A percentile compares a stretch with the other conserved stretches of the same genome.
These are phyloP conservation scores for Lepidium didymum DNA, from an alignment of 345 rosid genomes.

Conservation along the genomic window DNA sequence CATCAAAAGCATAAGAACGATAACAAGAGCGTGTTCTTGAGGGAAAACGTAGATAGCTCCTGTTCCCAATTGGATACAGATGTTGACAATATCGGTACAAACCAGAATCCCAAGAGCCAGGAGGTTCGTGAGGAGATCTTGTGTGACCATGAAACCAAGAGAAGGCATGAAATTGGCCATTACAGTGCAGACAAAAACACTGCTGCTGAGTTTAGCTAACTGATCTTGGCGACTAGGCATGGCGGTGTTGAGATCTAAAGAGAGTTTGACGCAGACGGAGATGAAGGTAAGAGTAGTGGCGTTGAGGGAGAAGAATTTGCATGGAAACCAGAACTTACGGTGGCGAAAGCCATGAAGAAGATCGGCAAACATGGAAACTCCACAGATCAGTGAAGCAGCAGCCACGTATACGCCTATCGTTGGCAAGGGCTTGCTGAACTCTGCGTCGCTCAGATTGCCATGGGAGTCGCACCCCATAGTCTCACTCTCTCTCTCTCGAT, in stretches of 20 bases:
- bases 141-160: constrained; percentile 58
- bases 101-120: constrained; percentile 66
- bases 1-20: constrained; percentile 55
- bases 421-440: constrained; percentile 64
- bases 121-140: constrained; percentile 49
- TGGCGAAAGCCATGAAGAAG: constrained; percentile 48
- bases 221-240: constrained; percentile 84
- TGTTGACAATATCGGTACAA: constrained; percentile 53
- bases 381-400: constrained; percentile 65
- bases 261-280: constrained; percentile 60
- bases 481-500: neutral
- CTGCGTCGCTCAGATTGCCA: constrained; percentile 53
- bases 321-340: constrained; percentile 68
- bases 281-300: constrained; percentile 68
- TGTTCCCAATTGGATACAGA: constrained; percentile 68
- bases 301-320: constrained; percentile 59
- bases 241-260: constrained; percentile 78
- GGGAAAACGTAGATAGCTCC: constrained; percentile 60
- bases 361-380: constrained; percentile 58
- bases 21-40: constrained; percentile 52
- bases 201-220: constrained; percentile 82
- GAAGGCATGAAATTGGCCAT: constrained; percentile 90
- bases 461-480: constrained; percentile 51
- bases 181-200: constrained; percentile 55
- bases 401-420: constrained; percentile 84